These are phyloP conservation scores for Dictyostelium firmibasis DNA, from an alignment of 78 protist genomes.

Conservation along the genomic window DNA sequence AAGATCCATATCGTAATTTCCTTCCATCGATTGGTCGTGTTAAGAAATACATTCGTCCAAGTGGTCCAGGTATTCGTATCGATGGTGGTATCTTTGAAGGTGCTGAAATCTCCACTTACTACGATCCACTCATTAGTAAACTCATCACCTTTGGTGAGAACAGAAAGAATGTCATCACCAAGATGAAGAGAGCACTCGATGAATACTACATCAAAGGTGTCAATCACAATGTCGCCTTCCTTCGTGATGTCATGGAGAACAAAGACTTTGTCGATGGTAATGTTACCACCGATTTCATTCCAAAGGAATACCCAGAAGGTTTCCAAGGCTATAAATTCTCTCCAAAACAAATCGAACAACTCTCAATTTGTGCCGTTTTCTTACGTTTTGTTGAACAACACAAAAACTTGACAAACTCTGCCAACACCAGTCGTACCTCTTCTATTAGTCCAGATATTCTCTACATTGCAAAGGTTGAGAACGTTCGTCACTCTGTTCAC, in stretches of 20 bases:
- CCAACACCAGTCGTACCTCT: not conserved
- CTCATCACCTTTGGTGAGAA: slow-evolving; percentile 90
- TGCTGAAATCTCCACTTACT: slow-evolving; percentile 95
- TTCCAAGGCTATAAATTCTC: slow-evolving; percentile 86
- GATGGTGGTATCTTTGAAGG: slow-evolving; percentile 89
- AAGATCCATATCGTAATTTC: slow-evolving; percentile 92
- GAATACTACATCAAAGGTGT: slow-evolving; percentile 92
- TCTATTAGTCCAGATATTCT: slow-evolving; percentile 38
- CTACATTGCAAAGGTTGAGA: slow-evolving; percentile 14
- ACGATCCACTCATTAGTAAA: slow-evolving; percentile 99
- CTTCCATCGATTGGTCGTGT: slow-evolving; percentile 93
- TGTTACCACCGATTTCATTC: slow-evolving; percentile 92
- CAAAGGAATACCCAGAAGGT: slow-evolving; percentile 93
- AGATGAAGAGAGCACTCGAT: slow-evolving; percentile 89
- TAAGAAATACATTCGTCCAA: slow-evolving; percentile 74
- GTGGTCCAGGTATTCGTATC: slow-evolving; percentile 63
- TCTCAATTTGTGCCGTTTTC: slow-evolving; percentile 18
- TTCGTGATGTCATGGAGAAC: slow-evolving; percentile 90
- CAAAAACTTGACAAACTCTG: slow-evolving; percentile 21
- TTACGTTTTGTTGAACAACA: slow-evolving; percentile 51
- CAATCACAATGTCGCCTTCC: slow-evolving; percentile 93
- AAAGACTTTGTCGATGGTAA: slow-evolving; percentile 86
- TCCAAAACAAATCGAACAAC: slow-evolving; percentile 50
- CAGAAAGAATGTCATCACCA: slow-evolving; percentile 52
- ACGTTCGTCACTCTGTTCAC: slow-evolving; percentile 24